Percentiles rank a stretch among this genome's conserved stretches.
Evolutionary conservation across 2,329 filamentous ascomycete species (phyloP).

Genomic region (Colletotrichum musae): DNA sequence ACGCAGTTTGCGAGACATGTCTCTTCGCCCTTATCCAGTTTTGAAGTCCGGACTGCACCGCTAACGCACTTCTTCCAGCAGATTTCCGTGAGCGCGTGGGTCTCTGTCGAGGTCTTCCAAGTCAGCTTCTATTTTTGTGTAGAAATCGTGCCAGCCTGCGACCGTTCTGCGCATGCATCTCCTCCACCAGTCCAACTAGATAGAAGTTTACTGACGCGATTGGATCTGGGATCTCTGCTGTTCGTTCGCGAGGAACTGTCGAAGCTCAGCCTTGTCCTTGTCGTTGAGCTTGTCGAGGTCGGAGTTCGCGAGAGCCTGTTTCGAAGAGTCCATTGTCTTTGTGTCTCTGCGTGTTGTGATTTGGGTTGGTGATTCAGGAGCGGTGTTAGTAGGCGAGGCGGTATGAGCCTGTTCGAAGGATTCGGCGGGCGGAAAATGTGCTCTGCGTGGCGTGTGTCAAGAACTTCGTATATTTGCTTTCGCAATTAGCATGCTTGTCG

Average conservation of each 20-base stretch:
- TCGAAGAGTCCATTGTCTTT: slow-evolving; percentile 52
- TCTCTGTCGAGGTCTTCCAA: slow-evolving; percentile 57
- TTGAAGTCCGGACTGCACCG: slow-evolving; percentile 77
- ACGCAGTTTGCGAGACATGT: slow-evolving; percentile 92
- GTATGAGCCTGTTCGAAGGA: too few relatives aligned
- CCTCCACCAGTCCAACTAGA: not conserved
- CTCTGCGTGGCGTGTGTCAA: too few relatives aligned
- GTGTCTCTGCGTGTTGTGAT: too few relatives aligned
- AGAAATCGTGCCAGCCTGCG: not conserved
- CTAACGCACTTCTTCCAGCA: slow-evolving; percentile 98
- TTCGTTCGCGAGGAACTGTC: slow-evolving; percentile 88
- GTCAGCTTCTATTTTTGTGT: not conserved
- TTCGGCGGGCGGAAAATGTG: too few relatives aligned
- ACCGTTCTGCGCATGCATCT: not conserved
- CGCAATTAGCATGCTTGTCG: too few relatives aligned
- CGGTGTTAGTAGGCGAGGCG: too few relatives aligned
- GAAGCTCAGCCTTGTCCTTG: slow-evolving; percentile 88
- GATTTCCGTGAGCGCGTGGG: slow-evolving; percentile 74
- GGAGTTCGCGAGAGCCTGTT: slow-evolving; percentile 62
- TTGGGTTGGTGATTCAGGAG: too few relatives aligned
- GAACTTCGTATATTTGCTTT: too few relatives aligned
- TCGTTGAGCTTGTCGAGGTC: slow-evolving; percentile 84
- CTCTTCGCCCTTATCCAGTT: slow-evolving; percentile 84
- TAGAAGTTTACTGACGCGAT: slow-evolving; percentile 64
- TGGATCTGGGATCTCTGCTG: slow-evolving; percentile 83